Evolutionary conservation across 257 asterid genomes (phyloP).

Genomic region (Solanum medicagineum): DNA sequence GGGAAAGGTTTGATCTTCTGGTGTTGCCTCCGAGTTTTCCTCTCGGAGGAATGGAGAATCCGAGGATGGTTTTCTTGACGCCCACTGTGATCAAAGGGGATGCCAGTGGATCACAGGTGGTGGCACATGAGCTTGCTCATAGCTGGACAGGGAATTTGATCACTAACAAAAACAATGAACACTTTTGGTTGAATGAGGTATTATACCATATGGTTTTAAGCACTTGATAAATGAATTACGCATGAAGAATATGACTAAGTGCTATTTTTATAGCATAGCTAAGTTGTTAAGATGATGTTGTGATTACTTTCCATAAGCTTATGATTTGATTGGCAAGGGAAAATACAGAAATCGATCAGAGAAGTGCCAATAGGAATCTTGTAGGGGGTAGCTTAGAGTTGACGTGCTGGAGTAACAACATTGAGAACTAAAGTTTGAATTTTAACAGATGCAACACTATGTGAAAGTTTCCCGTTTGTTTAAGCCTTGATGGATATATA

Average conservation of each 20-base stretch:
- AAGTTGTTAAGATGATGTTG: neutral
- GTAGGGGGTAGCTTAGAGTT: neutral
- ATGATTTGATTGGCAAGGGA: neutral
- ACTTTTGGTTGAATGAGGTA: conserved; percentile 99
- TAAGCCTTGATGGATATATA: neutral
- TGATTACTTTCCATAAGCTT: neutral
- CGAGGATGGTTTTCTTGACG: conserved; percentile 86
- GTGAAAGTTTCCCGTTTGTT: neutral
- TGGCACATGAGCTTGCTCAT: conserved; percentile 98
- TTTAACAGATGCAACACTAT: neutral
- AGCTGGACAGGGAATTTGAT: conserved; percentile 98
- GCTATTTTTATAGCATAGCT: neutral
- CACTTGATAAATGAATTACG: neutral
- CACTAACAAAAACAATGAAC: conserved; percentile 88
- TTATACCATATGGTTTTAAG: neutral
- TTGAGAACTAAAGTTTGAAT: neutral
- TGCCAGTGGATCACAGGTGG: conserved; percentile 74
- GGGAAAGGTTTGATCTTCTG: conserved; percentile 96
- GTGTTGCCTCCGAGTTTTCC: conserved; percentile 98
- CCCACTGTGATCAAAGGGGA: conserved; percentile 95
- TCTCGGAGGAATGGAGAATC: conserved; percentile 96
- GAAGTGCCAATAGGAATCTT: neutral
- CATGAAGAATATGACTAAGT: neutral
- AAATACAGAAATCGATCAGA: neutral
- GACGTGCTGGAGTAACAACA: neutral